Evolutionary conservation across 1,284 basidiomycete genomes (phyloP).

Genomic region (Irpex sp.): DNA sequence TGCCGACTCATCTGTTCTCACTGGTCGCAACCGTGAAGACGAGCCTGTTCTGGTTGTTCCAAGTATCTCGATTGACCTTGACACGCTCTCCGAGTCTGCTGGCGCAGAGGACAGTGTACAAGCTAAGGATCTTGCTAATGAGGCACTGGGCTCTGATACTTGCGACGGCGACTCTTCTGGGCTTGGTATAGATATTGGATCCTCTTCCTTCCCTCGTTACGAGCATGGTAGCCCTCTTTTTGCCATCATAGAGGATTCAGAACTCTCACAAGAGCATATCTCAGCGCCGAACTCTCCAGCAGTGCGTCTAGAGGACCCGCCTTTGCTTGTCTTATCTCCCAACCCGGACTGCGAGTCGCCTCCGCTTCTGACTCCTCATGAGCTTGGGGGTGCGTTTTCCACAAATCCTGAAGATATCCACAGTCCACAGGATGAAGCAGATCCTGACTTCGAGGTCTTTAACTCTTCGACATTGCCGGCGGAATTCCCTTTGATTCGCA

Average conservation of each 20-base stretch:
- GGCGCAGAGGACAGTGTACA: too few relatives aligned
- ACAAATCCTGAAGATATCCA: not conserved
- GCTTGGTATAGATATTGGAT: not conserved
- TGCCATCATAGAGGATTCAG: not conserved
- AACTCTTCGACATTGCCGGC: not conserved
- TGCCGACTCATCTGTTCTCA: too few relatives aligned
- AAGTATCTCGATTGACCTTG: too few relatives aligned
- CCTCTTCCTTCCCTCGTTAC: not conserved
- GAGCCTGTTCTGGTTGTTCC: too few relatives aligned
- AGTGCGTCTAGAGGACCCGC: not conserved
- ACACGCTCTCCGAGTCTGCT: too few relatives aligned
- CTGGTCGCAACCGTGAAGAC: too few relatives aligned
- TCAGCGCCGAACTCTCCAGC: not conserved
- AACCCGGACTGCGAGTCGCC: not conserved
- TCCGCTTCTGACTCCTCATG: not conserved
- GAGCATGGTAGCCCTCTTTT: not conserved
- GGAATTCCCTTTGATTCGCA: slow-evolving; percentile 1
- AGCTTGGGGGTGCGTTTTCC: not conserved
- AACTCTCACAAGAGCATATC: not conserved
- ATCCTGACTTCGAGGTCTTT: not conserved
- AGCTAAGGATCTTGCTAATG: too few relatives aligned
- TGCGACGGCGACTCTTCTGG: not conserved
- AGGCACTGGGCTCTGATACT: not conserved
- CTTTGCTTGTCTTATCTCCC: not conserved
- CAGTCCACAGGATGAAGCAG: not conserved